Evolutionary conservation across 2,329 filamentous ascomycete species (phyloP).

Genomic region (Lachnellula suecica): DNA sequence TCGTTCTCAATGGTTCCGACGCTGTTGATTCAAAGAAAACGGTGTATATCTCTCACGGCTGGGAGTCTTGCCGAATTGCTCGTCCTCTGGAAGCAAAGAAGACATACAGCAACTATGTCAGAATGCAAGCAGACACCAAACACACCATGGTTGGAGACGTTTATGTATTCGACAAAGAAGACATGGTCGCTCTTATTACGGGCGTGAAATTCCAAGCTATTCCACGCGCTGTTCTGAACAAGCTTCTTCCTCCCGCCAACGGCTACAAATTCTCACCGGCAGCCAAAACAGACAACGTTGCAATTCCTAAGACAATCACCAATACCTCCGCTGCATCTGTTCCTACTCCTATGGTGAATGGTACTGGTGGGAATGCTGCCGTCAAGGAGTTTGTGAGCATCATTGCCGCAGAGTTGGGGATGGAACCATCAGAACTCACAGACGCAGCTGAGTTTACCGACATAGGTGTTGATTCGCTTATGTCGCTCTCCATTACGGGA

Average conservation of each 20-base stretch:
- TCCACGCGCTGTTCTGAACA: conserved; percentile 46
- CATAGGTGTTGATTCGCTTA: conserved; percentile 61
- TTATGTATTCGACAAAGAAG: conserved; percentile 48
- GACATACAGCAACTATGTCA: conserved; percentile 55
- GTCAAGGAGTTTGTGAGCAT: too few species aligned
- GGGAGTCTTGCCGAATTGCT: conserved; percentile 52
- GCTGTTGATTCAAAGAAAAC: conserved; percentile 53
- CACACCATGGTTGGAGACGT: conserved; percentile 55
- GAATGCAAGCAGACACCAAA: conserved; percentile 51
- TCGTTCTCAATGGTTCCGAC: conserved; percentile 59
- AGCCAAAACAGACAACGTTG: conserved; percentile 38
- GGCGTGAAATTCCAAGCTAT: conserved; percentile 32
- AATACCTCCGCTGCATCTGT: too few species aligned
- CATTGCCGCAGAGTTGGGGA: conserved; percentile 55
- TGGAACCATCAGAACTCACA: conserved; percentile 52
- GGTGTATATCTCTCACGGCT: conserved; percentile 60
- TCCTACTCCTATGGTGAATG: too few species aligned
- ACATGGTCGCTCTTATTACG: conserved; percentile 26
- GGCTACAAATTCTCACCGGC: not conserved
- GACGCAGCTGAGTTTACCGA: conserved; percentile 57
- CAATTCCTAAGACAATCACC: conserved; percentile 43
- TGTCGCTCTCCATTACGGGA: conserved; percentile 56
- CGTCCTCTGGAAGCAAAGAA: conserved; percentile 45
- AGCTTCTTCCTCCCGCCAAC: conserved; percentile 59
- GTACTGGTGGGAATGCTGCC: too few species aligned